A percentile compares a stretch with the other conserved stretches of the same genome.
Conservation (phyloP, 139 green algal species). For the Pseudopediastrum boryanum region DNA sequence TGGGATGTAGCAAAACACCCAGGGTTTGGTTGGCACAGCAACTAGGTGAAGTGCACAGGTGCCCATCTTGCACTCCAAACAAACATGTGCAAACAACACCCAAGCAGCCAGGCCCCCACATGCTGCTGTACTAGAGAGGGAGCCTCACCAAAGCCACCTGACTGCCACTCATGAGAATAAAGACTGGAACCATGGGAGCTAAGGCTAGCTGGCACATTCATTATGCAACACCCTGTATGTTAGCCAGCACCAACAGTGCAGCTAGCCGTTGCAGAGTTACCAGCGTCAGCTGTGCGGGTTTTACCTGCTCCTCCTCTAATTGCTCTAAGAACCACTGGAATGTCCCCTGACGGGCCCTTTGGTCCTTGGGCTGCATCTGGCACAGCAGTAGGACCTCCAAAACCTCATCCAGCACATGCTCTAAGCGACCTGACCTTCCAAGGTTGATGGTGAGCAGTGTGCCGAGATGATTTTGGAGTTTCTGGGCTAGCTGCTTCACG, state of each 20-base stretch:
- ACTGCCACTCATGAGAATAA: too few species aligned
- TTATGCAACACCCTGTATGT: too few species aligned
- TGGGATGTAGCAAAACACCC: too few species aligned
- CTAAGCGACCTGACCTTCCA: neutral
- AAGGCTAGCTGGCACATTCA: too few species aligned
- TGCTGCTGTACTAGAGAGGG: too few species aligned
- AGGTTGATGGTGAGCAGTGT: neutral
- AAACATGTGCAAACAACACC: too few species aligned
- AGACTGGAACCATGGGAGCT: too few species aligned
- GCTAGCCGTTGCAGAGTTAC: neutral
- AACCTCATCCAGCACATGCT: conserved; percentile 11
- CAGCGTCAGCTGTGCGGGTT: neutral
- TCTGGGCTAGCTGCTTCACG: neutral
- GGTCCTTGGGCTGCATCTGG: neutral
- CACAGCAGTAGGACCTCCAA: neutral
- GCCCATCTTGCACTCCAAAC: too few species aligned
- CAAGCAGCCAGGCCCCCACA: too few species aligned
- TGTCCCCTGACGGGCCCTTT: neutral
- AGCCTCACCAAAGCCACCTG: too few species aligned
- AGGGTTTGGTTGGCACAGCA: too few species aligned
- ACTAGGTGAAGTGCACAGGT: too few species aligned
- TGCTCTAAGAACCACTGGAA: neutral
- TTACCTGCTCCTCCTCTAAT: neutral
- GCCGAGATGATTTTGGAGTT: neutral
- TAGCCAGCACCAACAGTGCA: conserved; percentile 10